Conservation (phyloP, 2,329 filamentous ascomycete species). For the Albifimbria verrucaria region DNA sequence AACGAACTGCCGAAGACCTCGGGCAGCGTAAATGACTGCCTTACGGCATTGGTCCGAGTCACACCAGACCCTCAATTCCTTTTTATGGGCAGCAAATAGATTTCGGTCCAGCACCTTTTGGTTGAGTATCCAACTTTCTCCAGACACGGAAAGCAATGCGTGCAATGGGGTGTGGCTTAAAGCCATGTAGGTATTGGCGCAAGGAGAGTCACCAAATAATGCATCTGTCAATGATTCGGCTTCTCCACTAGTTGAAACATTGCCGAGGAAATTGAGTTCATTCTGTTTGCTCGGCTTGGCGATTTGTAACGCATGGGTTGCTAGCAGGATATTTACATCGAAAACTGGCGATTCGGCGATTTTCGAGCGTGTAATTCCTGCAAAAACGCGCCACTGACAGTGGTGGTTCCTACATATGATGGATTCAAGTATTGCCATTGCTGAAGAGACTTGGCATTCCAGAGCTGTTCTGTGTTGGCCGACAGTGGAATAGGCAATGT, state of each 20-base stretch:
- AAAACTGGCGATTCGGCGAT: constrained; percentile 32
- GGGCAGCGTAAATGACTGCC: constrained; percentile 49
- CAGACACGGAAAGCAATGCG: constrained; percentile 54
- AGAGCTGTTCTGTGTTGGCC: constrained; percentile 40
- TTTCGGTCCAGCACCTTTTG: constrained; percentile 45
- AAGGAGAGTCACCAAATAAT: constrained; percentile 42
- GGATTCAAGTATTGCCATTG: constrained; percentile 41
- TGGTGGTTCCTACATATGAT: constrained; percentile 18
- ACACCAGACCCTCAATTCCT: constrained; percentile 43
- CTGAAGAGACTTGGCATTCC: constrained; percentile 43
- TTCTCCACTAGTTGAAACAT: constrained; percentile 18
- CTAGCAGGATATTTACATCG: constrained; percentile 39
- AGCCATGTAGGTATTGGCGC: constrained; percentile 53
- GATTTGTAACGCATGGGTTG: constrained; percentile 33
- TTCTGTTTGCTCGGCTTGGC: constrained; percentile 27
- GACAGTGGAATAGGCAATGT: constrained; percentile 44
- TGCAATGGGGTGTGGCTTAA: constrained; percentile 57
- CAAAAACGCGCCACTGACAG: constrained; percentile 25
- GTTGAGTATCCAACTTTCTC: constrained; percentile 56
- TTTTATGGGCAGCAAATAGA: constrained; percentile 44
- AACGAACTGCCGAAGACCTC: constrained; percentile 46
- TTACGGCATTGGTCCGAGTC: constrained; percentile 40
- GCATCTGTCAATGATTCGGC: constrained; percentile 25
- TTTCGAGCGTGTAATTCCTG: constrained; percentile 30
- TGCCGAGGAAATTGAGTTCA: constrained; percentile 21